A percentile compares a stretch with the other conserved stretches of the same genome.
Conservation (phyloP, 179 eudicot species). For the Drosera spatulata region DNA sequence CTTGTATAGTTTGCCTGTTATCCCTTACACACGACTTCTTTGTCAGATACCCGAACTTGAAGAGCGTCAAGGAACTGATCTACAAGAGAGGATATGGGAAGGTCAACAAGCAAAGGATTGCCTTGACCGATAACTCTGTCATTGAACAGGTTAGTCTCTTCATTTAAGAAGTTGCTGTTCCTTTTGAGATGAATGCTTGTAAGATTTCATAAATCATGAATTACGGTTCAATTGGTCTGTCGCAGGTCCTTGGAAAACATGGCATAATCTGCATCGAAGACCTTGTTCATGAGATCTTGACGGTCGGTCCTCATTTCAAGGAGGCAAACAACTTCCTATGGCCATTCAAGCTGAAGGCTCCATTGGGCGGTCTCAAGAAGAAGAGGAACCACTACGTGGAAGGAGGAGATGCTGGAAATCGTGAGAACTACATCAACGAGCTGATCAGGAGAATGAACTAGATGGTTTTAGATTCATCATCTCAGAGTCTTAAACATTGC, state of each 20-base stretch:
- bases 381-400: conserved; percentile 88
- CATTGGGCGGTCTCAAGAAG: conserved; percentile 74
- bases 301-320: conserved; percentile 84
- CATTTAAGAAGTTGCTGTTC: neutral
- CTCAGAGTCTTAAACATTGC: neutral
- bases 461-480: neutral
- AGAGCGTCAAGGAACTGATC: conserved; percentile 52
- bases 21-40: neutral
- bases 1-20: neutral
- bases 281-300: conserved; percentile 72
- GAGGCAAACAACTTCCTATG: conserved; percentile 83
- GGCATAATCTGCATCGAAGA: conserved; percentile 86
- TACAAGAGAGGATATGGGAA: conserved; percentile 61
- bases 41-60: conserved; percentile 51
- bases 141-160: conserved; percentile 40
- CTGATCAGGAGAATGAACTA: conserved; percentile 92
- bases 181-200: neutral
- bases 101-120: conserved; percentile 42
- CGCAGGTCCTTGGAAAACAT: conserved; percentile 53
- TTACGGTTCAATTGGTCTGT: neutral
- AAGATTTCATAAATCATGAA: neutral
- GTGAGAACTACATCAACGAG: conserved; percentile 65
- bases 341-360: conserved; percentile 81
- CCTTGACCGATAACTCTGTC: conserved; percentile 41
- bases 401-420: conserved; percentile 94